Conservation (phyloP, 176 grass and related monocot species). For the Triticum urartu region DNA sequence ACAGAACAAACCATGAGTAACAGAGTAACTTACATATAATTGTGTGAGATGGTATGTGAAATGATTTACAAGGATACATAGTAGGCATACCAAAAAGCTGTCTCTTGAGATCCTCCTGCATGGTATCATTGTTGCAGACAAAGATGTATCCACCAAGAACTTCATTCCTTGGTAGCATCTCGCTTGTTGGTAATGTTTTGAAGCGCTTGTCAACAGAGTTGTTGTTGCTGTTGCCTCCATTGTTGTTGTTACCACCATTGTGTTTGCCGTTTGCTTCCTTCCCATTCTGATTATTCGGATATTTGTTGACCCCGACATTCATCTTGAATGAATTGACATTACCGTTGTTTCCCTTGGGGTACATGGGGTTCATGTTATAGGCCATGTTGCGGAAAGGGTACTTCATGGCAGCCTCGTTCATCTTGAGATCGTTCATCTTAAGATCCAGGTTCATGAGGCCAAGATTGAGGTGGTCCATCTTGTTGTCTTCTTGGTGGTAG, state of each 20-base stretch:
- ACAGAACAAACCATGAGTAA: slow-evolving; percentile 21
- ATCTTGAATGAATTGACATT: slow-evolving; percentile 79
- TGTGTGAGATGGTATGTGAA: not conserved
- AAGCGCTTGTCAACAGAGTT: slow-evolving; percentile 81
- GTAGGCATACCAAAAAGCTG: slow-evolving; percentile 86
- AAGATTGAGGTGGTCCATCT: slow-evolving; percentile 75
- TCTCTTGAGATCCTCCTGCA: slow-evolving; percentile 99
- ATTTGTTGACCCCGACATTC: slow-evolving; percentile 70
- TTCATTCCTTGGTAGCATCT: slow-evolving; percentile 98
- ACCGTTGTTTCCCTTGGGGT: slow-evolving; percentile 58
- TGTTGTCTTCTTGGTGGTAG: slow-evolving; percentile 67
- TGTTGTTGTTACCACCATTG: slow-evolving; percentile 50
- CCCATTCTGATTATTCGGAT: slow-evolving; percentile 44
- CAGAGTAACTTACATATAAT: not conserved
- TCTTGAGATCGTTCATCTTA: slow-evolving; percentile 88
- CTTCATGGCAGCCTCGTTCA: slow-evolving; percentile 73
- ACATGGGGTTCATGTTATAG: slow-evolving; percentile 59
- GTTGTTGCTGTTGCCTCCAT: slow-evolving; percentile 48
- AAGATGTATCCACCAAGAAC: slow-evolving; percentile 98
- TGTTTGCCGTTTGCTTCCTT: slow-evolving; percentile 64
- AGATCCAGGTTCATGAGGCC: slow-evolving; percentile 77
- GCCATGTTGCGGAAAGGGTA: slow-evolving; percentile 48
- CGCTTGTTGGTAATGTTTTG: slow-evolving; percentile 88
- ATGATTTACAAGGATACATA: not conserved
- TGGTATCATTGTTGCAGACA: slow-evolving; percentile 99